Evolutionary conservation across 208 protist species (phyloP).

Genomic region (Naegleria fowleri): DNA sequence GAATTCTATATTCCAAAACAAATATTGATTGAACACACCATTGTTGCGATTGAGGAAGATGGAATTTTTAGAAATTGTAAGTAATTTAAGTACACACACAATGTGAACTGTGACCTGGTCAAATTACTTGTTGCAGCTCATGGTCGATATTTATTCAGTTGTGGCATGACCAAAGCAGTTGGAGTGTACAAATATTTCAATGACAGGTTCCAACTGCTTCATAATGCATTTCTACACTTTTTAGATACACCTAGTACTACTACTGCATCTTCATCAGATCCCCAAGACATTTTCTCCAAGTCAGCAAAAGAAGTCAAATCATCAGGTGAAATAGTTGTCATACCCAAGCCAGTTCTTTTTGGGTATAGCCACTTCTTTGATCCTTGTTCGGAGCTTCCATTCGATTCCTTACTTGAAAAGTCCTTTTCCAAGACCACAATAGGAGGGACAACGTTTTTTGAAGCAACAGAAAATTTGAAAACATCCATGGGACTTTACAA

Average conservation of each 20-base stretch:
- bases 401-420: not conserved
- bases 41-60: not conserved
- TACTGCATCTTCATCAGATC: not conserved
- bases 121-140: not conserved
- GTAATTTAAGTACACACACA: too few species aligned
- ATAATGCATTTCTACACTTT: not conserved
- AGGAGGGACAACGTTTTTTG: not conserved
- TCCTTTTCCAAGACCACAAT: not conserved
- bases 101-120: too few species aligned
- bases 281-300: not conserved
- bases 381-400: not conserved
- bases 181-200: not conserved
- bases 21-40: not conserved
- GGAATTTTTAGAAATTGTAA: not conserved
- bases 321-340: not conserved
- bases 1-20: not conserved
- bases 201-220: not conserved
- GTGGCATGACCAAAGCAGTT: not conserved
- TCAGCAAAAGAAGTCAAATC: not conserved
- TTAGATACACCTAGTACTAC: not conserved
- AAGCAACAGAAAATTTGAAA: not conserved
- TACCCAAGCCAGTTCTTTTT: not conserved
- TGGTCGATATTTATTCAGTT: not conserved
- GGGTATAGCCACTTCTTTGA: not conserved
- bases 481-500: not conserved